Conservation (phyloP, 2,329 filamentous ascomycete genomes). For the Xylariaceae sp. region DNA sequence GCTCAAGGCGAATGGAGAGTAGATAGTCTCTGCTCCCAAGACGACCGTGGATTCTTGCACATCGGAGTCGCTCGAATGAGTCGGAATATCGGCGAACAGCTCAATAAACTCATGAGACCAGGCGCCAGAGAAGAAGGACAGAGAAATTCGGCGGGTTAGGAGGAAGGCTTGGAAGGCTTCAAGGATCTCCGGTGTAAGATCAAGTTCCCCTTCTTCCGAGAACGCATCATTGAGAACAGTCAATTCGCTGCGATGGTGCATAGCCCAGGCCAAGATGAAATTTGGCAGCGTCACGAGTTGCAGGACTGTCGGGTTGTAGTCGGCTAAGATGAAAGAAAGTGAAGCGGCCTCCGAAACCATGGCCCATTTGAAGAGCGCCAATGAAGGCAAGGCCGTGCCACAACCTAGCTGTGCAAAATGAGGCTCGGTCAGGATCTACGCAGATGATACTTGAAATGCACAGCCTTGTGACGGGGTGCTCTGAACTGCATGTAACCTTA, state of each 20-base stretch:
- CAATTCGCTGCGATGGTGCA: constrained; percentile 40
- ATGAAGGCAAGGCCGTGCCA: constrained; percentile 70
- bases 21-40: constrained; percentile 79
- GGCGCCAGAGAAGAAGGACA: constrained; percentile 71
- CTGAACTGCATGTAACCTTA: constrained; percentile 32
- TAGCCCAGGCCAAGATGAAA: constrained; percentile 67
- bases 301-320: constrained; percentile 78
- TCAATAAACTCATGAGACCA: constrained; percentile 67
- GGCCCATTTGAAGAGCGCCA: constrained; percentile 67
- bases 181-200: constrained; percentile 58
- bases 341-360: constrained; percentile 33
- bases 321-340: constrained; percentile 65
- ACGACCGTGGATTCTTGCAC: constrained; percentile 49
- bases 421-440: background rate
- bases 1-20: constrained; percentile 68
- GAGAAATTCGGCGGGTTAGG: constrained; percentile 44
- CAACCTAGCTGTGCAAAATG: constrained; percentile 62
- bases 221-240: constrained; percentile 45
- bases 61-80: constrained; percentile 6
- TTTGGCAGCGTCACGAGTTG: constrained; percentile 79
- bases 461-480: background rate
- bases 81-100: constrained; percentile 42
- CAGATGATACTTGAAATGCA: background rate
- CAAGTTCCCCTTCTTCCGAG: constrained; percentile 52
- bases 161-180: constrained; percentile 58